Percentiles rank a stretch among this genome's conserved stretches.
These are phyloP conservation scores for Keithomyces neogunnii DNA, from an alignment of 2,329 filamentous ascomycete genomes.

Conservation along the genomic window DNA sequence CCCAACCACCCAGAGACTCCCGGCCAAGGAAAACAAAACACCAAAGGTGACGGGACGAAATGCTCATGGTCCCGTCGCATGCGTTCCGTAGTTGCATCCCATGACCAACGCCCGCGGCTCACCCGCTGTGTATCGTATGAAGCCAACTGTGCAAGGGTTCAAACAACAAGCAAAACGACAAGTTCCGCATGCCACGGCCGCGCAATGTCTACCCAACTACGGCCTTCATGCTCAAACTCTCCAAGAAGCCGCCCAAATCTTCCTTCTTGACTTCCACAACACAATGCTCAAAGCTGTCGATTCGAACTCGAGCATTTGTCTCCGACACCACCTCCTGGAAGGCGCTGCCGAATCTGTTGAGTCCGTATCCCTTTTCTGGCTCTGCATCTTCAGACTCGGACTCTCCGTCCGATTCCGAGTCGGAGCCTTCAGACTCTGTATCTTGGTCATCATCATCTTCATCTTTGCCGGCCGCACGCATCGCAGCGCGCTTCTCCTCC, in stretches of 20 bases:
- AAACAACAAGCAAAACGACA: background rate
- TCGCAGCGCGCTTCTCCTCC: constrained; percentile 54
- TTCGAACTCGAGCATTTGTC: constrained; percentile 80
- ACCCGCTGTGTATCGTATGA: background rate
- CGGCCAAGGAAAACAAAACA: background rate
- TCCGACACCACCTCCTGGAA: constrained; percentile 93
- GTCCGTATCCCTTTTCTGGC: constrained; percentile 57
- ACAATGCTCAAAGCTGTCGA: constrained; percentile 95
- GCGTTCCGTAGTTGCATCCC: no score
- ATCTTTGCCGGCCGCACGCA: constrained; percentile 36
- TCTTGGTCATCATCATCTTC: constrained; percentile 42
- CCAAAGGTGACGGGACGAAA: background rate
- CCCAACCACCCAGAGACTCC: background rate
- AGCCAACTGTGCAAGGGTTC: background rate
- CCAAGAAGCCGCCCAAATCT: constrained; percentile 81
- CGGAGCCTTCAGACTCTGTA: constrained; percentile 34
- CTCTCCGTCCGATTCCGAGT: constrained; percentile 36
- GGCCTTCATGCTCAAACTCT: constrained; percentile 83
- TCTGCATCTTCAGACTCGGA: constrained; percentile 45
- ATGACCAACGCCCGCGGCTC: background rate
- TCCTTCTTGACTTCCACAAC: constrained; percentile 98
- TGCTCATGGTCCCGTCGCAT: no score
- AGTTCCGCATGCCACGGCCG: background rate
- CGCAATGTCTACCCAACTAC: constrained; percentile 53
- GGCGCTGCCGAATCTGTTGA: constrained; percentile 87